These are phyloP conservation scores for Amaranthus cruentus DNA, from an alignment of 148 eudicot species.

Conservation along the genomic window DNA sequence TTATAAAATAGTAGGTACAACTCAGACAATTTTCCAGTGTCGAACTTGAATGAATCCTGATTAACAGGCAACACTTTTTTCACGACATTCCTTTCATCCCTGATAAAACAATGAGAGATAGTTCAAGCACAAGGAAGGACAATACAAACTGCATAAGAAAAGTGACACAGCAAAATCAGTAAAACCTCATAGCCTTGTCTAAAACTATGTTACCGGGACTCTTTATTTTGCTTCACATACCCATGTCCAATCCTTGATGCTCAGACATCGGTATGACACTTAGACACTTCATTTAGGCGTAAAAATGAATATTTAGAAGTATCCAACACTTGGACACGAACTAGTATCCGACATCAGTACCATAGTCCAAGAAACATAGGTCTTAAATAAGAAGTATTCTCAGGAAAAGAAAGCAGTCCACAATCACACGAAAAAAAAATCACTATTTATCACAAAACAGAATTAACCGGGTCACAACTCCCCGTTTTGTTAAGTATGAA, in stretches of 20 bases:
- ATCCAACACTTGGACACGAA: too few species aligned
- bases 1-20: background rate
- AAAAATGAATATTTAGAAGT: too few species aligned
- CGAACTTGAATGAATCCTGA: background rate
- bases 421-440: background rate
- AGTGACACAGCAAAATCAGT: background rate
- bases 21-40: background rate
- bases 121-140: background rate
- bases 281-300: too few species aligned
- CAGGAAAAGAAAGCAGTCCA: background rate
- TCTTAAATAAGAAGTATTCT: too few species aligned
- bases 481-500: background rate
- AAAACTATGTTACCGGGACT: too few species aligned
- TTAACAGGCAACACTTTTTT: constrained; percentile 4
- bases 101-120: background rate
- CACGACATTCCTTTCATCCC: constrained; percentile 1
- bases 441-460: background rate
- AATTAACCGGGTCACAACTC: background rate
- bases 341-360: background rate
- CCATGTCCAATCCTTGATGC: too few species aligned
- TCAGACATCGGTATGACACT: too few species aligned
- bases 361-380: background rate
- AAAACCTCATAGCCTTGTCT: background rate
- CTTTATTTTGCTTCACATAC: too few species aligned
- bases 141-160: background rate